Base-by-base conservation (phyloP, 2,329 filamentous ascomycete genomes). In the Paracoccidioides brasiliensis region DNA sequence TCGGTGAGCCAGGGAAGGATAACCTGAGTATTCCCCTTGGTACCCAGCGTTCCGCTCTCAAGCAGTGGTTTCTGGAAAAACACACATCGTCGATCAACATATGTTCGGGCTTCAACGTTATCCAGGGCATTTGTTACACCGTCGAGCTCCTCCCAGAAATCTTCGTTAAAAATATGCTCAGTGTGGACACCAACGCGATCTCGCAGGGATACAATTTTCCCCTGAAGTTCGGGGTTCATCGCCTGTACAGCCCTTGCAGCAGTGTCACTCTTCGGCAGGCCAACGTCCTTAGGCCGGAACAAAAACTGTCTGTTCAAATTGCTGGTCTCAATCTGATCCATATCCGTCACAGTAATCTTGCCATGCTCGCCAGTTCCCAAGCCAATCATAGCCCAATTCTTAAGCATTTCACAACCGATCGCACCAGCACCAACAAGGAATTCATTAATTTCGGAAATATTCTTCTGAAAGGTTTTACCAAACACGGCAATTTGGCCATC, bases 341-440 rank as follows among this genome's bases (percentile, higher is more conserved):
- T 97, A 69, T 98, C 93, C 12, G 94, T 97, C 52, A 98, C 87
- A 57, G 77, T 88, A 65, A 98, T 94, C 71, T 86, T 86, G 64
- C 93, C 93, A 51, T 90, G 81, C 3, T 89, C 88, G 3, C 93
- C 93, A 48, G 87, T 88, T 46, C 86, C 91, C 35, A 98, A 78
- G 62, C 93, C 93, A 70, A 97, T 95, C 90, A 98, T 94, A 40
- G 94, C 91, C 90, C 93, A 98, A 72, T 97, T 97, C 81, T 98
- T 98, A 63, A 98, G 76, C 86, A 97, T 98, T 69, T 98, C 93
- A 67, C 93, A 98, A 48, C 93, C 93, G 69, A 98, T 98, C 60
- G 94, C 93, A 64, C 93, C 93, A 49, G 93, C 89, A 63, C 93
- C 93, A 56, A 98, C 93, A 55, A 98, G 78, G 76, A 98, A 98